Percentiles rank a stretch among this genome's conserved stretches.
phyloP scores from a whole-genome alignment of 345 rosid species.

The Eucalyptus curtisii region DNA sequence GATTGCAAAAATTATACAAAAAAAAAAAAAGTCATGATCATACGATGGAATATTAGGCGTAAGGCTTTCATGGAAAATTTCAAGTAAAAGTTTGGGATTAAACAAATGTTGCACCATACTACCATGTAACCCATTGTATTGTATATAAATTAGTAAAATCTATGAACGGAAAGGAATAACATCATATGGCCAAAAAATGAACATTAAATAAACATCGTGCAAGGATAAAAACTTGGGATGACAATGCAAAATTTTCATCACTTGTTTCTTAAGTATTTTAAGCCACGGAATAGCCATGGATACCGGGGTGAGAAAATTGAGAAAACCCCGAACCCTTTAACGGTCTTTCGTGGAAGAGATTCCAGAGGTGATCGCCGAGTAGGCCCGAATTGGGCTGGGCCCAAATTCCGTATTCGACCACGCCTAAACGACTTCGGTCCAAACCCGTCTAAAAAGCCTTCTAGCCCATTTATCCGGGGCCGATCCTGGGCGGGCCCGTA shows the following conservation, averaged over 20 bases:
- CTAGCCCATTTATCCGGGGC: background rate
- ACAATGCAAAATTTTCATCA: background rate
- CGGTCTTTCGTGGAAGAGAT: background rate
- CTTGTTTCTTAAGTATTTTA: background rate
- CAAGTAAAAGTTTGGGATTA: background rate
- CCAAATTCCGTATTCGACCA: background rate
- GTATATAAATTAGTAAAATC: background rate
- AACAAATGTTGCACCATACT: fast-evolving
- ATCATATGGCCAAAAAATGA: background rate
- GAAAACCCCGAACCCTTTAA: background rate
- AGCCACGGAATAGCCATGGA: background rate
- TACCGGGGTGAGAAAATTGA: background rate
- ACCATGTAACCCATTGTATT: fast-evolving
- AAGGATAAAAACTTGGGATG: background rate
- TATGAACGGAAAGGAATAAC: background rate
- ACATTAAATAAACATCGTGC: background rate
- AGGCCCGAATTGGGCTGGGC: background rate
- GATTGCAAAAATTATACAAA: background rate
- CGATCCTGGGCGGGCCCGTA: background rate
- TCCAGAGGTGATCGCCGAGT: background rate
- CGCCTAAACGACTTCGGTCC: background rate
- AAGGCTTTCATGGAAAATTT: background rate
- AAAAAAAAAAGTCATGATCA: background rate
- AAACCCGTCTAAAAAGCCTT: background rate
- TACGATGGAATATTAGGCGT: background rate